Percentiles rank a stretch among this genome's conserved stretches.
Evolutionary conservation across 2,329 filamentous ascomycete species (phyloP).

Genomic region (Aspergillus sp.): DNA sequence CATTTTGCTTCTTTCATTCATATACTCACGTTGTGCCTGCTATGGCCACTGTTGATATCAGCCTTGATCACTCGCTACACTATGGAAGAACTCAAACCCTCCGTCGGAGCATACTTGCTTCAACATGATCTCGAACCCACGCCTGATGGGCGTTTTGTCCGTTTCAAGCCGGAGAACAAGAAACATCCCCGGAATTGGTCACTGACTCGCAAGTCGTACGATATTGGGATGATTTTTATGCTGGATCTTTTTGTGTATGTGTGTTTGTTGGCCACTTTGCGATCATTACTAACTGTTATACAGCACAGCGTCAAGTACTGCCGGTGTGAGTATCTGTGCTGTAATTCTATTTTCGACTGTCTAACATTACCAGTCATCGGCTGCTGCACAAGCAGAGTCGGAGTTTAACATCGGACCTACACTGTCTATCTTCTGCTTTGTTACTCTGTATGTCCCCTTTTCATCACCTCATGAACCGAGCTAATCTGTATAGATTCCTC

Average conservation of each 20-base stretch:
- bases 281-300: background rate
- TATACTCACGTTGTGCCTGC: too few relatives aligned
- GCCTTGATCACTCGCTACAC: too few relatives aligned
- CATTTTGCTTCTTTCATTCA: too few relatives aligned
- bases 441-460: conserved; percentile 14
- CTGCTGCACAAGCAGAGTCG: conserved; percentile 19
- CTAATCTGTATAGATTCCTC: conserved; percentile 22
- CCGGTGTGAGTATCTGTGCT: conserved; percentile 21
- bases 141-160: conserved; percentile 24
- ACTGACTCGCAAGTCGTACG: conserved; percentile 20
- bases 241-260: conserved; percentile 31
- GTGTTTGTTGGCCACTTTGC: background rate
- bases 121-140: conserved; percentile 24
- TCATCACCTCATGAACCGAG: background rate
- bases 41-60: too few relatives aligned
- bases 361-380: conserved; percentile 18
- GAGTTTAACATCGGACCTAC: conserved; percentile 22
- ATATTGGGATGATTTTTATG: conserved; percentile 21
- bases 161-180: conserved; percentile 24
- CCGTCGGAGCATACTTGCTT: conserved; percentile 6
- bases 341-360: background rate
- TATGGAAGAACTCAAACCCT: background rate
- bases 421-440: conserved; percentile 27
- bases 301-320: conserved; percentile 31
- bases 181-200: conserved; percentile 30